Percentiles rank a stretch among this genome's conserved stretches.
Conservation (phyloP, 306 rosid genomes). For the Trifolium subterraneum region DNA sequence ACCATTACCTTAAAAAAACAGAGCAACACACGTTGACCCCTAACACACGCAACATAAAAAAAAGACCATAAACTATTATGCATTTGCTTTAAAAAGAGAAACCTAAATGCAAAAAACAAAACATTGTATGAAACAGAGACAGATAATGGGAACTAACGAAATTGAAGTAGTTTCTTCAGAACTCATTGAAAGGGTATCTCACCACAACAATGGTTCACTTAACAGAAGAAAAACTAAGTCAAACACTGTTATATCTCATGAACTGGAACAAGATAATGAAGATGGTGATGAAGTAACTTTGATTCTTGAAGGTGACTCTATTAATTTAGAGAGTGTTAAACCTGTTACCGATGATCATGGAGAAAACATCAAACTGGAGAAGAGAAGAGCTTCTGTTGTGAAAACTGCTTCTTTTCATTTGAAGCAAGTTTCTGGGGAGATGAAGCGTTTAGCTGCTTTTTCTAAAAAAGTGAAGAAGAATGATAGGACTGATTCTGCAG, state of each 20-base stretch:
- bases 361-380: constrained; percentile 45
- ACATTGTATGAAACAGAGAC: not conserved
- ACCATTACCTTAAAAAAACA: not conserved
- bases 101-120: no score
- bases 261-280: not conserved
- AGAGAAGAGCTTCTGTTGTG: constrained; percentile 41
- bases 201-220: constrained; percentile 6
- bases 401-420: constrained; percentile 48
- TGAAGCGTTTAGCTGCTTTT: constrained; percentile 52
- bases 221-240: constrained; percentile 2
- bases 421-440: constrained; percentile 56
- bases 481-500: constrained; percentile 53
- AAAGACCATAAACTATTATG: not conserved
- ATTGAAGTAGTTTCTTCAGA: constrained; percentile 40
- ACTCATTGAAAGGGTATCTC: constrained; percentile 38
- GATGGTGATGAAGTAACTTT: constrained; percentile 43
- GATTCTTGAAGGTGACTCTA: constrained; percentile 48
- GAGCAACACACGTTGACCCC: not conserved
- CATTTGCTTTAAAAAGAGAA: not conserved
- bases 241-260: not conserved
- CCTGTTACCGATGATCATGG: constrained; percentile 1
- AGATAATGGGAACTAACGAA: constrained; percentile 41
- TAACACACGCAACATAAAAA: no score
- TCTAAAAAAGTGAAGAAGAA: constrained; percentile 30
- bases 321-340: constrained; percentile 51